These are phyloP conservation scores for Tarenaya hassleriana DNA, from an alignment of 345 rosid species.

Conservation along the genomic window DNA sequence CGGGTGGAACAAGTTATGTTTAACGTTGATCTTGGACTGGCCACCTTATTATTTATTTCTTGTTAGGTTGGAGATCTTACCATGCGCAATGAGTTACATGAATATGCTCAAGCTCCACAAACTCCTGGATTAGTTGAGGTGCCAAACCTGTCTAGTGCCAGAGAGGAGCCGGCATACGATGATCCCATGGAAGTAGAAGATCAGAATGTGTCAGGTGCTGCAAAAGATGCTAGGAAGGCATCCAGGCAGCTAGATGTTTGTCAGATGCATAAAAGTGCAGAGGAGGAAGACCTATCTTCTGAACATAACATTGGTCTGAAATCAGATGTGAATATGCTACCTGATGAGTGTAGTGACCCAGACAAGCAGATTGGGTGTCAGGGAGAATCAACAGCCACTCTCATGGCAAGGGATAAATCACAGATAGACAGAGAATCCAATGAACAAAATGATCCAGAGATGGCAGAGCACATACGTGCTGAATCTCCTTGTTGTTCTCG, in stretches of 20 bases:
- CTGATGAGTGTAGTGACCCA: slow-evolving; percentile 32
- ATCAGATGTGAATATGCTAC: slow-evolving; percentile 19
- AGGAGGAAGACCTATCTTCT: slow-evolving; percentile 30
- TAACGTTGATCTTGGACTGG: too few species aligned
- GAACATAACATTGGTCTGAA: slow-evolving; percentile 29
- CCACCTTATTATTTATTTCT: slow-evolving; percentile 9
- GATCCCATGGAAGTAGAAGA: slow-evolving; percentile 66
- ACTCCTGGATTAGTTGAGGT: slow-evolving; percentile 86
- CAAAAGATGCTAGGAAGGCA: slow-evolving; percentile 32
- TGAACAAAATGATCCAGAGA: slow-evolving; percentile 29
- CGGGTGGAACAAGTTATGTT: background rate
- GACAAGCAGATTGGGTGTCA: slow-evolving; percentile 22
- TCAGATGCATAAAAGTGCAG: slow-evolving; percentile 24
- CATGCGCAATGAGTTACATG: slow-evolving; percentile 45
- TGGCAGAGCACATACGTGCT: slow-evolving; percentile 32
- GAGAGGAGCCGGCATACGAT: slow-evolving; percentile 56
- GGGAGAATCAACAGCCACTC: slow-evolving; percentile 27
- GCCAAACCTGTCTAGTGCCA: slow-evolving; percentile 54
- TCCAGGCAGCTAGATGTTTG: slow-evolving; percentile 29
- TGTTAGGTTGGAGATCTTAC: slow-evolving; percentile 51
- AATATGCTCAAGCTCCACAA: slow-evolving; percentile 82
- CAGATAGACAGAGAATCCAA: slow-evolving; percentile 28
- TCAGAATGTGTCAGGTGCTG: slow-evolving; percentile 30
- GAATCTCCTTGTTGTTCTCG: slow-evolving; percentile 43
- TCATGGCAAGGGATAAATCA: slow-evolving; percentile 26